Evolutionary conservation across 2,329 filamentous ascomycete genomes (phyloP).

Genomic region (Hymenoscyphus occultus): DNA sequence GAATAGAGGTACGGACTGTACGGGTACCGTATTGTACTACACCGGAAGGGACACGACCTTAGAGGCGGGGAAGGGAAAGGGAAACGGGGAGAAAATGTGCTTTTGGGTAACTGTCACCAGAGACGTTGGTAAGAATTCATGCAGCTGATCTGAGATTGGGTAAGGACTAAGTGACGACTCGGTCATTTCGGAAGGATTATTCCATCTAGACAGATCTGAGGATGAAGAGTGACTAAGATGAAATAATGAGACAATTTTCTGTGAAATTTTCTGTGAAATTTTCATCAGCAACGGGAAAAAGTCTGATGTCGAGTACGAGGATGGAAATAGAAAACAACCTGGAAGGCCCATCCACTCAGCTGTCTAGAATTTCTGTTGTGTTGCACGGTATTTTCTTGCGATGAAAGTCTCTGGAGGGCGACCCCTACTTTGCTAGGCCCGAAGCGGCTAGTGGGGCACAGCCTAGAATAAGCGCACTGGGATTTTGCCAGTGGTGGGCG

Average conservation of each 20-base stretch:
- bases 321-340: neutral
- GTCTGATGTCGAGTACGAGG: neutral
- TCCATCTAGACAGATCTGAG: too few relatives aligned
- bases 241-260: neutral
- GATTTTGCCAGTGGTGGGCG: neutral
- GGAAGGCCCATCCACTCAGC: neutral
- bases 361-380: slow-evolving; percentile 8
- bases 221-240: too few relatives aligned
- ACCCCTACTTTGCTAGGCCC: neutral
- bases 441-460: neutral
- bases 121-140: neutral
- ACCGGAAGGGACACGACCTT: neutral
- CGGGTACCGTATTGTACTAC: too few relatives aligned
- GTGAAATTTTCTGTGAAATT: neutral
- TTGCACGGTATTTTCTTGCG: neutral
- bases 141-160: neutral
- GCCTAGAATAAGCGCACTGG: slow-evolving; percentile 9
- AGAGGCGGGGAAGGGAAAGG: neutral
- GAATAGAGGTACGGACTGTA: too few relatives aligned
- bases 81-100: neutral
- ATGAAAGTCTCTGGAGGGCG: too few relatives aligned
- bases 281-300: neutral
- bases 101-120: neutral
- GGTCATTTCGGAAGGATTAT: too few relatives aligned
- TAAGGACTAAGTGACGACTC: neutral